Evolutionary conservation across 2,329 filamentous ascomycete genomes (phyloP), one percentile per base, ranked within the genome.

Genomic region (Xylogone sp.): DNA sequence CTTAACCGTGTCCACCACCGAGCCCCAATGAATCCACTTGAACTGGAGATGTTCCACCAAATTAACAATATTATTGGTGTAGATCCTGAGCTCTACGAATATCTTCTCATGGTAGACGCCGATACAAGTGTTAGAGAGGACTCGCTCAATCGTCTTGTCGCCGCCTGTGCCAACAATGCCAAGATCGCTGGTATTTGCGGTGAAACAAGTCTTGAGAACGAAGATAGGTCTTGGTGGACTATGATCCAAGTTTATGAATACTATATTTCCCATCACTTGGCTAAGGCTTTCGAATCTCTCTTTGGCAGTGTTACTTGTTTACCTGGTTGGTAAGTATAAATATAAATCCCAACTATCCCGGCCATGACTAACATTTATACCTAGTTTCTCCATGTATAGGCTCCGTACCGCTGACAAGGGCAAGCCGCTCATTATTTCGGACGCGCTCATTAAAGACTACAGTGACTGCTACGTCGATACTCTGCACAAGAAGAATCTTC

Each of bases 221-320:
- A 97, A 69, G 90, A 97, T 63, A 82, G 86, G 59, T 92, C 86
- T 63, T 97, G 92, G 91, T 96, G 90, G 90, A 99, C 94, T 12
- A 99, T 99, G 94, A 99, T 99, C 65, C 94, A 99, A 70, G 94
- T 99, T 58, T 99, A 99, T 74, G 94, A 99, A 70, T 99, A 99
- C 77, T 99, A 92, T 70, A 99, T 99, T 66, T 97, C 94, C 24
- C 94, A 99, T 78, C 88, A 99, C 71, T 75, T 99, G 68, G 79
- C 94, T 49, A 99, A 99, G 75, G 90, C 94, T 56, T 99, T 99
- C 67, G 94, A 99, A 69, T 97, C 91, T 54, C 82, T 99, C 54
- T 99, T 99, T 66, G 94, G 92, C 66, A 96, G 90, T 69, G 94
- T 99, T 55, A 99, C 94, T 53, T 99, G 94, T 86, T 85, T 99